phyloP scores from a whole-genome alignment of 2,329 filamentous ascomycete genomes.

The Sclerotiophoma versabilis region DNA sequence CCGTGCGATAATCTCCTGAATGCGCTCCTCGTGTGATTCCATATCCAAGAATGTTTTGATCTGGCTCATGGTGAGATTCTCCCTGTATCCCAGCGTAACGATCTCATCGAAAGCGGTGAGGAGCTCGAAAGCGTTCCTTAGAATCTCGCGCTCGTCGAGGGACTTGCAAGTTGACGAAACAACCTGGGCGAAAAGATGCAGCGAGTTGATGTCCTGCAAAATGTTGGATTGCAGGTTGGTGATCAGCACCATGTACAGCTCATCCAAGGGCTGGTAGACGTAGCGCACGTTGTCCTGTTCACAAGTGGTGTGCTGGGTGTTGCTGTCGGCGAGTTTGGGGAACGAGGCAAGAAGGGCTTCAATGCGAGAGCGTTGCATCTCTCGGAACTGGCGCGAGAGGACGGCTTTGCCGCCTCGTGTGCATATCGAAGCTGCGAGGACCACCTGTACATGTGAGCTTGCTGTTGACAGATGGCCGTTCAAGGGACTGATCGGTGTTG shows the following conservation, averaged over 20 bases:
- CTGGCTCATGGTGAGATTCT: conserved; percentile 94
- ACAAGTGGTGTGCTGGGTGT: conserved; percentile 96
- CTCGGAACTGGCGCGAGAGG: conserved; percentile 95
- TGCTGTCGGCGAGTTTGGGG: conserved; percentile 94
- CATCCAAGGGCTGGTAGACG: conserved; percentile 97
- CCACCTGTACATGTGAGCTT: conserved; percentile 69
- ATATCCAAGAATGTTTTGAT: conserved; percentile 99
- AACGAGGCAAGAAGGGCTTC: conserved; percentile 97
- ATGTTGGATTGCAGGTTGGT: conserved; percentile 99
- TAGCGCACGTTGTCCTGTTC: conserved; percentile 99
- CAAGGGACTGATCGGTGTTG: neutral
- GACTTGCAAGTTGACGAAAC: conserved; percentile 96
- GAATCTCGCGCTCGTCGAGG: conserved; percentile 92
- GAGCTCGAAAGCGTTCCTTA: conserved; percentile 93
- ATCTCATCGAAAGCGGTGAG: conserved; percentile 97
- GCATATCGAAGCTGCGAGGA: conserved; percentile 98
- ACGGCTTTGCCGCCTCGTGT: conserved; percentile 98
- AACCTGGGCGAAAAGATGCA: conserved; percentile 97
- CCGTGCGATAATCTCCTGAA: conserved; percentile 76
- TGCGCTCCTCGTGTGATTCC: conserved; percentile 98
- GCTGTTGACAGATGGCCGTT: conserved; percentile 14
- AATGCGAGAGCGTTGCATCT: conserved; percentile 95
- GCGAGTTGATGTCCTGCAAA: conserved; percentile 96
- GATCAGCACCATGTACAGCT: conserved; percentile 99
- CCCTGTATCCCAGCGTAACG: conserved; percentile 92